Percentiles rank a stretch among this genome's conserved stretches.
phyloP scores from a whole-genome alignment of 2,329 filamentous ascomycete species.

The Diaporthe capsici region DNA sequence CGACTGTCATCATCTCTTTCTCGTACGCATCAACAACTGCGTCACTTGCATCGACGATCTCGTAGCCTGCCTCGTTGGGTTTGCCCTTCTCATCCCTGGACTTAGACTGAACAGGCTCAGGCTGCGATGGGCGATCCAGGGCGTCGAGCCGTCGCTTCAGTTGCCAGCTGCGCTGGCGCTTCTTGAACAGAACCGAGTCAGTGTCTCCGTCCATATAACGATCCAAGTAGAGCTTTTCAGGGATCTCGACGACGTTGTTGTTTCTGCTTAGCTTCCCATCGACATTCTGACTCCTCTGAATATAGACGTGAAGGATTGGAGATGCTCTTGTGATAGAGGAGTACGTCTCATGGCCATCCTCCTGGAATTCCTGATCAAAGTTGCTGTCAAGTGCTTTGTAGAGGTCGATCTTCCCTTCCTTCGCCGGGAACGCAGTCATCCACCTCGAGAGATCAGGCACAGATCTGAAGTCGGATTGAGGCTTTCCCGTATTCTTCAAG shows the following conservation, averaged over 20 bases:
- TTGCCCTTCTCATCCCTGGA: conserved; percentile 8
- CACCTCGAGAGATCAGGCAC: conserved; percentile 70
- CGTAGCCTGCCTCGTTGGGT: conserved; percentile 35
- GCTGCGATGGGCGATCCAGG: conserved; percentile 56
- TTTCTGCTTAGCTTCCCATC: conserved; percentile 73
- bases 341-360: conserved; percentile 75
- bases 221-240: conserved; percentile 87
- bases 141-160: conserved; percentile 75
- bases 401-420: conserved; percentile 70
- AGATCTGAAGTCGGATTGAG: conserved; percentile 59
- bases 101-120: conserved; percentile 9
- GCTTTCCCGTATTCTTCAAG: conserved; percentile 63
- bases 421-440: conserved; percentile 72
- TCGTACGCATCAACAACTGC: conserved; percentile 31
- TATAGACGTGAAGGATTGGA: conserved; percentile 89
- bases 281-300: conserved; percentile 85
- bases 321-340: conserved; percentile 83
- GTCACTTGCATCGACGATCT: conserved; percentile 33
- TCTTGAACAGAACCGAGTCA: conserved; percentile 72
- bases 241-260: conserved; percentile 82
- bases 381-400: conserved; percentile 88
- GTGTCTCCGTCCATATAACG: conserved; percentile 82
- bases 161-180: conserved; percentile 80
- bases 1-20: conserved; percentile 28
- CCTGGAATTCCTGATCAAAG: conserved; percentile 84